Conservation (phyloP, 148 eudicot species). For the Polygonum aviculare region DNA sequence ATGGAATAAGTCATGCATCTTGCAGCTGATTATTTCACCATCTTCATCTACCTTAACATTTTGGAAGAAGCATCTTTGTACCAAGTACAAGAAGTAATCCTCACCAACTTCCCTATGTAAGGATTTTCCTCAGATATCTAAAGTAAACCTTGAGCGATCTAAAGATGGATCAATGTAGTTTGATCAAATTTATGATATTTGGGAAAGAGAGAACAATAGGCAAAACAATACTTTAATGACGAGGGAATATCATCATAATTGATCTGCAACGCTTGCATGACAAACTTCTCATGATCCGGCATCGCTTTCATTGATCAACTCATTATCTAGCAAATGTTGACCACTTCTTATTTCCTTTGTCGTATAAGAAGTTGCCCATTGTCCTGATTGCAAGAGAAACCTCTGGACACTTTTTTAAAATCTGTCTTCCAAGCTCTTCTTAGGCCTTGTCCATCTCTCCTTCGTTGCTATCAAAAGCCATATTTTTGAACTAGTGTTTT, state of each 20-base stretch:
- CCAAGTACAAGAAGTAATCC: slow-evolving; percentile 11
- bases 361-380: slow-evolving; percentile 22
- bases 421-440: background rate
- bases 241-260: slow-evolving; percentile 22
- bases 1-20: slow-evolving; percentile 17
- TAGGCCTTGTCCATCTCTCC: background rate
- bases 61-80: slow-evolving; percentile 18
- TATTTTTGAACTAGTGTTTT: too few species aligned
- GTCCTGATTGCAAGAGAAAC: slow-evolving; percentile 25
- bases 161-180: slow-evolving; percentile 8
- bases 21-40: slow-evolving; percentile 7
- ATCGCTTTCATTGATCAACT: slow-evolving; percentile 18
- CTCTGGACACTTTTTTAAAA: slow-evolving; percentile 15
- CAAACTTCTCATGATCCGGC: slow-evolving; percentile 5
- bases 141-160: slow-evolving; percentile 21
- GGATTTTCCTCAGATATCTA: background rate
- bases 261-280: slow-evolving; percentile 17
- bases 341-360: slow-evolving; percentile 22
- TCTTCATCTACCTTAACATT: background rate
- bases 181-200: slow-evolving; percentile 13
- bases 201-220: background rate
- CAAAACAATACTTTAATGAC: background rate
- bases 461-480: background rate
- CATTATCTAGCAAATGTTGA: slow-evolving; percentile 8
- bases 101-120: background rate